Evolutionary conservation across 768 basidiomycete species (phyloP).

Genomic region (Termitomyces sp.): DNA sequence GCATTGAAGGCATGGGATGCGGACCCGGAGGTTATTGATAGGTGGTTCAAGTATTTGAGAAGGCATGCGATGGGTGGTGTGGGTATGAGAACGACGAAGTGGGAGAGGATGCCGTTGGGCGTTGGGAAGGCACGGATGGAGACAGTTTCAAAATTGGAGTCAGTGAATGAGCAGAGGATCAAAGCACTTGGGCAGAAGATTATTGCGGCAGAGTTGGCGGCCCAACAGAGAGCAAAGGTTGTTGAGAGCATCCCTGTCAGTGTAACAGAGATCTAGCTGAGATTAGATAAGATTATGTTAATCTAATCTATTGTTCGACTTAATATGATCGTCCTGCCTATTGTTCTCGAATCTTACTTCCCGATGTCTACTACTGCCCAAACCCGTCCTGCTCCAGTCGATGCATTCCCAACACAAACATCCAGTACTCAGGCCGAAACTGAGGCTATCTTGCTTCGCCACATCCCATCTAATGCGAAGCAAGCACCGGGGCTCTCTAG

Average conservation of each 20-base stretch:
- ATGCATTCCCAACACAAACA: conserved; percentile 59
- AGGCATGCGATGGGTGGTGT: conserved; percentile 79
- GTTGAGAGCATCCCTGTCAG: not conserved
- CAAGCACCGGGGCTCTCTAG: conserved; percentile 43
- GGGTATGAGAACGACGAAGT: conserved; percentile 76
- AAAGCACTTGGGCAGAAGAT: conserved; percentile 27
- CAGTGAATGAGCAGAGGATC: conserved; percentile 16
- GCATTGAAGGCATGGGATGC: conserved; percentile 91
- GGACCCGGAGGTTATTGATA: conserved; percentile 67
- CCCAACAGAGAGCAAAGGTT: not conserved
- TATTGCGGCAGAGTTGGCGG: conserved; percentile 19
- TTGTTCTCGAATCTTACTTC: conserved; percentile 3
- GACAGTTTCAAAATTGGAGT: conserved; percentile 21
- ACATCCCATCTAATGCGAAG: conserved; percentile 32
- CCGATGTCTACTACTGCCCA: conserved; percentile 10
- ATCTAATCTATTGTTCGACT: conserved; percentile 5
- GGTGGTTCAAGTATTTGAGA: conserved; percentile 77
- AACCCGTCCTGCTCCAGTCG: conserved; percentile 35
- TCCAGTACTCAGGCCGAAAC: conserved; percentile 59
- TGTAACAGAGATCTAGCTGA: not conserved
- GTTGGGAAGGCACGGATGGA: conserved; percentile 28
- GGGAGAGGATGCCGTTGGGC: conserved; percentile 61
- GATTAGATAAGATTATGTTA: conserved; percentile 6
- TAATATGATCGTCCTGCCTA: not conserved
- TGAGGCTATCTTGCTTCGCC: conserved; percentile 55